A percentile compares a stretch with the other conserved stretches of the same genome.
Evolutionary conservation across 2,329 filamentous ascomycete species (phyloP).

Genomic region (Diplodia sapinea): DNA sequence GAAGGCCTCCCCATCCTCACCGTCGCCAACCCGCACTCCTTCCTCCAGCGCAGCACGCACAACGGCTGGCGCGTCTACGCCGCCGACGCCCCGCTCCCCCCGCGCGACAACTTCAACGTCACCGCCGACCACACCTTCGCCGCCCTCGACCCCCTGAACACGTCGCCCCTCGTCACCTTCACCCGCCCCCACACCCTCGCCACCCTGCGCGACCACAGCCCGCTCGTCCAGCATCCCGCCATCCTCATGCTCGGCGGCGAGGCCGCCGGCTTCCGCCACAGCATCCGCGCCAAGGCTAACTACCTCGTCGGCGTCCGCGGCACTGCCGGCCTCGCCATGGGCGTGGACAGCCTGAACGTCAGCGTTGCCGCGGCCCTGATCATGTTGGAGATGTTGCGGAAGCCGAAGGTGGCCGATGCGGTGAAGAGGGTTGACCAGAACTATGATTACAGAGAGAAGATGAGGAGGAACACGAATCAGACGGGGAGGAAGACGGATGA

Average conservation of each 20-base stretch:
- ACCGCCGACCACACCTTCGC: neutral
- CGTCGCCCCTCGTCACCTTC: constrained; percentile 35
- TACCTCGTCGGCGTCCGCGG: constrained; percentile 66
- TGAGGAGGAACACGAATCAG: neutral
- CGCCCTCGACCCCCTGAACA: constrained; percentile 19
- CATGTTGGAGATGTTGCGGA: constrained; percentile 67
- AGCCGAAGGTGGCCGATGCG: neutral
- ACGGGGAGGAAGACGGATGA: neutral
- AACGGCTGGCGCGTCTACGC: constrained; percentile 86
- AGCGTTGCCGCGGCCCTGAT: constrained; percentile 84
- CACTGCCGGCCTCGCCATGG: constrained; percentile 53
- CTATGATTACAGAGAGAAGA: neutral
- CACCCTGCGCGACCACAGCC: constrained; percentile 35
- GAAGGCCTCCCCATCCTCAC: constrained; percentile 79
- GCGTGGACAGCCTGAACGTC: constrained; percentile 91
- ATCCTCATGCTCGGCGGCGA: constrained; percentile 71
- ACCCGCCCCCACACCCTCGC: constrained; percentile 36
- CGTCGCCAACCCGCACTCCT: constrained; percentile 69
- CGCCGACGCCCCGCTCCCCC: constrained; percentile 55
- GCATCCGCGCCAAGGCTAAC: constrained; percentile 64
- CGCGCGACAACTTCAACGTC: constrained; percentile 12
- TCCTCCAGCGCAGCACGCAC: constrained; percentile 70
- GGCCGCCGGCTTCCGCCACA: constrained; percentile 39
- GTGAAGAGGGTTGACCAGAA: too few relatives aligned
- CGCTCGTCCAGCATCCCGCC: constrained; percentile 61